Evolutionary conservation across 768 basidiomycete genomes (phyloP), one percentile per base, ranked within the genome.

Genomic region (Leucosporidium creatinivorum): DNA sequence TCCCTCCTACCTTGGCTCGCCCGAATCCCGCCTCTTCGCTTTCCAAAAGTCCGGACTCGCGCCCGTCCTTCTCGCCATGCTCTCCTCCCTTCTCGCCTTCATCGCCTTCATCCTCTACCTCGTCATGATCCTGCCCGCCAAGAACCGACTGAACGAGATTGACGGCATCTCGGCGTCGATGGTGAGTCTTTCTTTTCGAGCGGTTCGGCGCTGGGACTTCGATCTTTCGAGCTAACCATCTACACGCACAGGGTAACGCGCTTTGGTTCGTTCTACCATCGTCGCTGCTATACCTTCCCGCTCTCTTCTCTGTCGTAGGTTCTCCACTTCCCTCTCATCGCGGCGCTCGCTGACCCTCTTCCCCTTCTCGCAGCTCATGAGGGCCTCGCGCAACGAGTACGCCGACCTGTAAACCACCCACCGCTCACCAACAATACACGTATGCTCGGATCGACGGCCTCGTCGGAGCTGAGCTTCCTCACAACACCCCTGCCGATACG

Each of bases 1-100:
- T 5, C 71, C 71, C 18, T 26, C 54, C 18, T 67, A 65, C 56
- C 63, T 73, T 49, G 71, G 71, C 49, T 52, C 62, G 12, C 61
- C 62, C n/a, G 28, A 50, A 17, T 67, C 65, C 1, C 39, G 55
- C 15, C 60, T 73, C 17, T 69, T 63, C 57, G 65, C 60, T 5
- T 58, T 73, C 51, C 71, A 73, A 51, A 73, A 73, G 30, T 65
- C 62, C 10, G 71, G 71, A 44, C 61, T 73, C 62, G 21, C 69
- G 23, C 66, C 68, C 3, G 69, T 73, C 63, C 47, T 65, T 18
- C 58, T 73, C 56, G 68, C 60, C 3, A 36, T 69, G 26, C 15
- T 25, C 18, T 18, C 65, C 0, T 67, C 57, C 26, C 30, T 67
- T 19, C 31, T 73, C 56, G 44, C 59, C 44, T 28, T 73, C 49